Base-by-base conservation (phyloP, 371 early-diverging fungal genomes). In the Dichotomocladium elegans region DNA sequence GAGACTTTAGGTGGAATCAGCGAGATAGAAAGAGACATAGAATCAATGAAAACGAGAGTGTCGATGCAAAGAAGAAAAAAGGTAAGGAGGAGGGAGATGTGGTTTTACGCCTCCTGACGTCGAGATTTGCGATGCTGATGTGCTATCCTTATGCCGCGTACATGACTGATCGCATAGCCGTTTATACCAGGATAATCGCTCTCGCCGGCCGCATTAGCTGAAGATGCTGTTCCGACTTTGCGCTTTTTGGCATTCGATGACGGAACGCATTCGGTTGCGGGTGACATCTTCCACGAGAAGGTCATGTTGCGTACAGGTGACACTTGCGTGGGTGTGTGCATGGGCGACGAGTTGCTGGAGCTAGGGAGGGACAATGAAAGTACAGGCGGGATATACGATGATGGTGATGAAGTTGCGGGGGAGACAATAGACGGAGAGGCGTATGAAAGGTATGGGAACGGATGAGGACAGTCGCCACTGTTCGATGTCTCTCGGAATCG, bases 251-350 rank as follows among this genome's bases (percentile, higher is more conserved):
- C 41, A 41, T 10, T 19, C 25, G 21, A 14, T 9, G 50, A 2
- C 11, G 35, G 31, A 22, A 22, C 15, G 11, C n/a, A 47, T 47
- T 19, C 21, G n/a, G n/a, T n/a, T n/a, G n/a, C n/a, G 7, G 17
- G 47, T 14, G 14, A 29, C 28, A 44, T 35, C 34, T 60, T 60
- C 55, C 53, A 52, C 12, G 44, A 41, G 34, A 46, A 45, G 22
- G 45, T 29, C 11, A 53, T 25, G 14, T 26, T 51, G 31, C 65
- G 55, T 28, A 66, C 51, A 27, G 74, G 74, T 26, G 74, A 70
- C 8, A 68, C 61, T 28, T 63, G 66, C 14, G 66, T 61, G 43
- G 74, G 74, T 26, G 74, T 74, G 42, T 70, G 68, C 57, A 68
- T 59, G 30, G 74, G 74, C 17, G 74, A 70, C 6, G 74, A 74